phyloP scores from a whole-genome alignment of 2,329 filamentous ascomycete species.

The Aureobasidium sp. region DNA sequence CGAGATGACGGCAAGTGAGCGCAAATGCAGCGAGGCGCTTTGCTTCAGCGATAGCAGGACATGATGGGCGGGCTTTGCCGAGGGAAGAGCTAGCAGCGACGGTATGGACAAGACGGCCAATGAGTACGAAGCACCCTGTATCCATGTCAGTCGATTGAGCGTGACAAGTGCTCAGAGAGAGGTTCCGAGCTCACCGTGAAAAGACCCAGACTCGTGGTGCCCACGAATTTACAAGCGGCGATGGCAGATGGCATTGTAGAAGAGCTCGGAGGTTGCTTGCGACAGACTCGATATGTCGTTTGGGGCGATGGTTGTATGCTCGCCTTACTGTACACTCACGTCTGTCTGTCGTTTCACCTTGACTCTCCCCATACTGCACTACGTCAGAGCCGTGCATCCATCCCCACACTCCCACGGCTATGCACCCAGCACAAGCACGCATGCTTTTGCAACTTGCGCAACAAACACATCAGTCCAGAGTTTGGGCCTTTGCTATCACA shows the following conservation, averaged over 20 bases:
- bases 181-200: conserved; percentile 59
- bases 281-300: background rate
- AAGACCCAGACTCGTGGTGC: conserved; percentile 79
- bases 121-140: conserved; percentile 83
- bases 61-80: conserved; percentile 60
- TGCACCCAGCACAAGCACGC: background rate
- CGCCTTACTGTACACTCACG: background rate
- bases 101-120: conserved; percentile 71
- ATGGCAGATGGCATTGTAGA: conserved; percentile 43
- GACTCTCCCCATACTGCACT: background rate
- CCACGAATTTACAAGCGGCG: conserved; percentile 82
- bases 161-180: background rate
- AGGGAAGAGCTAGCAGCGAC: conserved; percentile 70
- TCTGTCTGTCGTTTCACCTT: background rate
- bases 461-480: background rate
- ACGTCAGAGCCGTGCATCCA: background rate
- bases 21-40: conserved; percentile 55
- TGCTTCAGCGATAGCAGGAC: conserved; percentile 60
- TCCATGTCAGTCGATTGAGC: conserved; percentile 9
- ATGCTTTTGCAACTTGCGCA: background rate
- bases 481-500: background rate
- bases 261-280: background rate
- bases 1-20: conserved; percentile 60
- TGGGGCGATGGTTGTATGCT: background rate
- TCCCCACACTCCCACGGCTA: background rate